Evolutionary conservation across 306 rosid species (phyloP), one percentile per base, ranked within the genome.

Genomic region (Delonix regia): DNA sequence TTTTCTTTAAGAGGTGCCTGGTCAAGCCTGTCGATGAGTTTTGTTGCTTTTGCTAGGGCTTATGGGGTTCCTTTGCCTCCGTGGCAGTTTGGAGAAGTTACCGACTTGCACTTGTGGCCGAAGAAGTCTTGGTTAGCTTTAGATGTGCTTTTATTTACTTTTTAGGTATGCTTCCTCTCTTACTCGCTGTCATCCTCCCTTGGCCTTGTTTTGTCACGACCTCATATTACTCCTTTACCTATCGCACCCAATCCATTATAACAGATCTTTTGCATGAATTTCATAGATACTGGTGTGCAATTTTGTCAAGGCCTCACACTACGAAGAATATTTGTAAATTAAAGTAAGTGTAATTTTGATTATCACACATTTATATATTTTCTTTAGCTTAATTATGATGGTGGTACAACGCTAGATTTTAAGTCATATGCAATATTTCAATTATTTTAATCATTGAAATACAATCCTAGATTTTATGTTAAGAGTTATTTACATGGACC

Each of bases 271-370:
- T 38, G 41, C 5, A 38, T 38, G 41, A 38, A 38, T 38, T 38
- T 79, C 77, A 42, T 89, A 94, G 97, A 88, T 94, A 71, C 82
- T 91, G 85, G 74, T 94, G 77, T 91, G 97, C 28, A 90, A 97
- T 82, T 94, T 91, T 51, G 96, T 94, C 77, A 90, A 94, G 90
- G 91, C 97, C 71, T 94, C 98, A 12, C 98, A 90, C 86, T 75
- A 74, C 74, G 97, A 91, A 90, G 98, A 91, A 84, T 91, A 94
- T 85, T 87, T 91, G 22, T 86, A 97, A 62, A 97, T 94, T 41
- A 94, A 88, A 96, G 98, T 91, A 88, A 84, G 84, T 48, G 24
- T 19, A 51, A 45, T 73, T 82, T 69, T 70, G 59, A 67, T 34
- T 9, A 33, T 56, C 57, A 42, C 13, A 14, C 47, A 1, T 42